Conservation (phyloP, 495 filamentous ascomycete genomes). For the Symbiotaphrina buchneri region DNA sequence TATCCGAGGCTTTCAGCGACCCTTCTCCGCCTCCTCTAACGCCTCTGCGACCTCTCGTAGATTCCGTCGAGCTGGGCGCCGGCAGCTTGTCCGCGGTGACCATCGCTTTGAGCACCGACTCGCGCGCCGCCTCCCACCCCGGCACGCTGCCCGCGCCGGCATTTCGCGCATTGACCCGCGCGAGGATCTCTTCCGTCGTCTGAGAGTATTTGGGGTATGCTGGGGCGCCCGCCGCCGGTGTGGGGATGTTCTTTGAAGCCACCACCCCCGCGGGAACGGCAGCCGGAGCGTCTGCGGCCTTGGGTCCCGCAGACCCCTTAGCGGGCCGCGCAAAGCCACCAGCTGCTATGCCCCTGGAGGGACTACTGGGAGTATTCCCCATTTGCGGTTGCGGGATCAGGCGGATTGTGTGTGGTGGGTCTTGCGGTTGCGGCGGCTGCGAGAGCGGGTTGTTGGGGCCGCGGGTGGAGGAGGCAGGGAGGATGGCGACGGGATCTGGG, state of each 20-base stretch:
- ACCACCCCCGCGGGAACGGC: too few species aligned
- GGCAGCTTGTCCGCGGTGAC: slow-evolving; percentile 16
- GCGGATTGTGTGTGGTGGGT: neutral
- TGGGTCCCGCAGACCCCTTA: too few species aligned
- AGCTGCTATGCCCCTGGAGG: neutral
- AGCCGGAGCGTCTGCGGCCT: too few species aligned
- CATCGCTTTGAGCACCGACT: slow-evolving; percentile 18
- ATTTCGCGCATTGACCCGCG: slow-evolving; percentile 13
- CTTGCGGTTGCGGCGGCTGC: neutral
- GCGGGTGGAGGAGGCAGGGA: too few species aligned
- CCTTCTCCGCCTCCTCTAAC: slow-evolving; percentile 1
- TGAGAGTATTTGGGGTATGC: slow-evolving; percentile 25
- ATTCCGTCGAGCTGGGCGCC: slow-evolving; percentile 6
- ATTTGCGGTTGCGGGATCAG: neutral
- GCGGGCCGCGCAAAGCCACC: too few species aligned
- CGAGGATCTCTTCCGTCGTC: slow-evolving; percentile 32
- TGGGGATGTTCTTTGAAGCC: neutral
- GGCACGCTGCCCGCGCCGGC: slow-evolving; percentile 4
- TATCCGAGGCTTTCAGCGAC: neutral
- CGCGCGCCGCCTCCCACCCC: slow-evolving; percentile 18
- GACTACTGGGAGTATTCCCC: too few species aligned
- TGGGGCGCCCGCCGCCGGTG: neutral
- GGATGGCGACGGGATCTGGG: too few species aligned
- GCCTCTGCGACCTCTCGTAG: slow-evolving; percentile 5
- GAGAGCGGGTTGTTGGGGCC: neutral